These are phyloP conservation scores for Rhizopogon vinicolor DNA, from an alignment of 768 basidiomycete species.

Conservation along the genomic window DNA sequence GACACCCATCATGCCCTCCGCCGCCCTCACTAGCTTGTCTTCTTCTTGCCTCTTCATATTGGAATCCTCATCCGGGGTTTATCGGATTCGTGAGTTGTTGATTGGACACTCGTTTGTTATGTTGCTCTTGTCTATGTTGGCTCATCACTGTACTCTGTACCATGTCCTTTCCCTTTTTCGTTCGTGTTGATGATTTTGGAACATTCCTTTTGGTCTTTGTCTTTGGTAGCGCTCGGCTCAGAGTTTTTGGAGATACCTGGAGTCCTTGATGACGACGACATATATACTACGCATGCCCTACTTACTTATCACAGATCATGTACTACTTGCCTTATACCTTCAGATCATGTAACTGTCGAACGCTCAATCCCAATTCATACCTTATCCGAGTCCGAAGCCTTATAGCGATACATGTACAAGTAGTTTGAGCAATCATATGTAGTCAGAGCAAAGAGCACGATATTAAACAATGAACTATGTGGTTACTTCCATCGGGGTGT, in stretches of 20 bases:
- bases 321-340: neutral
- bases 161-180: neutral
- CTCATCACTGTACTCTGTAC: constrained; percentile 12
- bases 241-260: neutral
- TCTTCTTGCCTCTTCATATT: neutral
- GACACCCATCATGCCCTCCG: constrained; percentile 10
- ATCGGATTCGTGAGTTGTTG: constrained; percentile 15
- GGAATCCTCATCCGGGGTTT: neutral
- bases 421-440: too few relatives aligned
- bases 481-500: constrained; percentile 25
- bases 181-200: neutral
- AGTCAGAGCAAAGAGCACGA: neutral
- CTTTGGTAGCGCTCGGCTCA: neutral
- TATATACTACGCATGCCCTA: neutral
- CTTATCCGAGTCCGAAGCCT: neutral
- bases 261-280: neutral
- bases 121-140: neutral
- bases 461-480: constrained; percentile 6
- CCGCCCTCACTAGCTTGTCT: constrained; percentile 11
- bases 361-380: neutral
- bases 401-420: neutral
- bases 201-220: neutral
- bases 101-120: neutral
- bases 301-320: constrained; percentile 2
- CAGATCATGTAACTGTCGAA: neutral